Conservation (phyloP, 208 protist genomes). For the Angomonas ambiguus region DNA sequence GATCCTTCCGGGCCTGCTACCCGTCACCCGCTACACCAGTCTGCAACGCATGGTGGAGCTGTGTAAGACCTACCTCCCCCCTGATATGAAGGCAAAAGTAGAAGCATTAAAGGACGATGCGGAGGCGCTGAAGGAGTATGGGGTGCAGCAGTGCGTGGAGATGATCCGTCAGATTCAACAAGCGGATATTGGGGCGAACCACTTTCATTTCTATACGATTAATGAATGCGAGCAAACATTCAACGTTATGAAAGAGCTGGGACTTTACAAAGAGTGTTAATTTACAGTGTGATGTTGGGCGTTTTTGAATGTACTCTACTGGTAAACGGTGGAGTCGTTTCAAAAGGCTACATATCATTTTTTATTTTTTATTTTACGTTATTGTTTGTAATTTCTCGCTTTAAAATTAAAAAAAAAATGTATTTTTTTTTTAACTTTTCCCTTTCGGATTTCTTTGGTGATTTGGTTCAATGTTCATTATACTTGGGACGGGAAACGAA, state of each 20-base stretch:
- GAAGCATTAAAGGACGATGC: conserved; percentile 60
- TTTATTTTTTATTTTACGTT: conserved; percentile 16
- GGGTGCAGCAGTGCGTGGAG: conserved; percentile 43
- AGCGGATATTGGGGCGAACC: conserved; percentile 48
- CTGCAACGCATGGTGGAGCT: conserved; percentile 66
- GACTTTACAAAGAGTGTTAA: conserved; percentile 27
- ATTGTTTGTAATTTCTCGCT: conserved; percentile 6
- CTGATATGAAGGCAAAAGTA: conserved; percentile 36
- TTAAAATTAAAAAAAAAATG: too few relatives aligned
- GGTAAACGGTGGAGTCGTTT: not conserved
- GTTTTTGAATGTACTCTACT: not conserved
- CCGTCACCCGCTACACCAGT: conserved; percentile 74
- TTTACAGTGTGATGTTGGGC: not conserved
- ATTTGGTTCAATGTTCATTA: too few relatives aligned
- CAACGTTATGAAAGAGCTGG: conserved; percentile 36
- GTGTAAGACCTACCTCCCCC: conserved; percentile 65
- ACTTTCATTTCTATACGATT: conserved; percentile 80
- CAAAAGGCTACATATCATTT: not conserved
- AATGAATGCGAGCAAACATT: conserved; percentile 40
- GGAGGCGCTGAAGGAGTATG: conserved; percentile 51
- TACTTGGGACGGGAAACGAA: too few relatives aligned
- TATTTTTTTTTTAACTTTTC: conserved; percentile 26
- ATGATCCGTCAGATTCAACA: conserved; percentile 58
- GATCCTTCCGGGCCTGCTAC: conserved; percentile 94
- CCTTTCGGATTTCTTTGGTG: too few relatives aligned